Evolutionary conservation across 1,139 yeast genomes (phyloP), one percentile per base, ranked within the genome.

Genomic region (Blastobotrys ciferrii): DNA sequence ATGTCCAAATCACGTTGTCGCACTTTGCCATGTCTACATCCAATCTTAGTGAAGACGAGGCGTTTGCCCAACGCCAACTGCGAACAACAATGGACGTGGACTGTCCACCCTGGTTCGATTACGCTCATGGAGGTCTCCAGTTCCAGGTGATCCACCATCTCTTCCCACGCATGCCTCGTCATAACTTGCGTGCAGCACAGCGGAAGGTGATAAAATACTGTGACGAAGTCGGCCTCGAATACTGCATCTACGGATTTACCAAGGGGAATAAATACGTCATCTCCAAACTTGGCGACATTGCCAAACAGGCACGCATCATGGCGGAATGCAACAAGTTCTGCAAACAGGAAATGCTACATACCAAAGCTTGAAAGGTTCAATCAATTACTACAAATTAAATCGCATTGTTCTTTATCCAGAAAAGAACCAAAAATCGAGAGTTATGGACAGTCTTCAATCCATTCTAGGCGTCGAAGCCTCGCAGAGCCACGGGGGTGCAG

Each of bases 41-140:
- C 3, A 95, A 87, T 59, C 70, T 88, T 32, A 96, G 96, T 0
- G 77, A 80, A 5, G 78, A 84, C 45, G 97, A 88, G 64, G 76
- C 87, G 12, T 89, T 88, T 64, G 80, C 84, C 0, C 83, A 84
- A 56, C 77, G 92, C 58, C 96, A 88, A 65, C 63, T 88, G 14
- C 75, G 97, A 59, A 88, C 97, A 1, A 88, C 96, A 3, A 89
- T 88, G 96, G 97, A 88, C 64, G 96, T 88, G 14, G 94, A 85
- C 61, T 88, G 97, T 69, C 96, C 97, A 1, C 82, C 80, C 54
- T 88, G 96, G 96, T 73, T 88, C 45, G 97, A 88, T 65, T 88
- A 81, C 61, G 74, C 88, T 59, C 97, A 88, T 61, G 97, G 96
- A 4, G 97, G 97, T 0, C 76, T 88, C 46, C 97, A 88, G 65